Evolutionary conservation across 2,329 filamentous ascomycete genomes (phyloP).

Genomic region (Herpotrichia juniperi): DNA sequence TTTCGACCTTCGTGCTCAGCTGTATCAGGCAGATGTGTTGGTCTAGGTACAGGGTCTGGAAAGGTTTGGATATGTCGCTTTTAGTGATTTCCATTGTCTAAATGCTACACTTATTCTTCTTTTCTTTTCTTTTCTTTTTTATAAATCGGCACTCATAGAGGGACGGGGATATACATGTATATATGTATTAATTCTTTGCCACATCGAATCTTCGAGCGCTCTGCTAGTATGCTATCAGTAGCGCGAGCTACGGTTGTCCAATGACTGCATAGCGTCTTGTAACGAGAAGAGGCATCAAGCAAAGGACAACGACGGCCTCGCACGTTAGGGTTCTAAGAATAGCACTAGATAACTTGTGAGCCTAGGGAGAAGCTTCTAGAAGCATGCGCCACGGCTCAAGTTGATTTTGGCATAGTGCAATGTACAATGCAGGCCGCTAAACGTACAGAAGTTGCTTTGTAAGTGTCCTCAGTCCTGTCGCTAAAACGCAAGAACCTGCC

Average conservation of each 20-base stretch:
- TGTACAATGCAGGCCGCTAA: no score
- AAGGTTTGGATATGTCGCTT: slow-evolving; percentile 8
- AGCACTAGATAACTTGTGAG: no score
- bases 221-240: no score
- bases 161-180: slow-evolving; percentile 5
- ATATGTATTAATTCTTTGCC: slow-evolving; percentile 3
- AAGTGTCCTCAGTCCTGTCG: neutral
- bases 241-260: no score
- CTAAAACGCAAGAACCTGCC: no score
- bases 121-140: slow-evolving; percentile 1
- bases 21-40: slow-evolving; percentile 2
- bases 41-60: slow-evolving; percentile 8
- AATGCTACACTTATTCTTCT: slow-evolving; percentile 3
- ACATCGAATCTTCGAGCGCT: neutral
- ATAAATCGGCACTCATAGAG: slow-evolving; percentile 4
- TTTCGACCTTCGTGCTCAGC: slow-evolving; percentile 2
- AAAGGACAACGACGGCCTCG: no score
- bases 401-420: no score
- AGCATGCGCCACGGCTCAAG: neutral
- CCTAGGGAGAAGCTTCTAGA: neutral
- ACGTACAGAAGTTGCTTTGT: neutral
- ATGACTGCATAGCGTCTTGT: neutral
- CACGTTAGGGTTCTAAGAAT: no score
- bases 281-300: neutral
- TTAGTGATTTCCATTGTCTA: neutral